Evolutionary conservation across 1,284 basidiomycete species (phyloP).

Genomic region (Stereum hirsutum): DNA sequence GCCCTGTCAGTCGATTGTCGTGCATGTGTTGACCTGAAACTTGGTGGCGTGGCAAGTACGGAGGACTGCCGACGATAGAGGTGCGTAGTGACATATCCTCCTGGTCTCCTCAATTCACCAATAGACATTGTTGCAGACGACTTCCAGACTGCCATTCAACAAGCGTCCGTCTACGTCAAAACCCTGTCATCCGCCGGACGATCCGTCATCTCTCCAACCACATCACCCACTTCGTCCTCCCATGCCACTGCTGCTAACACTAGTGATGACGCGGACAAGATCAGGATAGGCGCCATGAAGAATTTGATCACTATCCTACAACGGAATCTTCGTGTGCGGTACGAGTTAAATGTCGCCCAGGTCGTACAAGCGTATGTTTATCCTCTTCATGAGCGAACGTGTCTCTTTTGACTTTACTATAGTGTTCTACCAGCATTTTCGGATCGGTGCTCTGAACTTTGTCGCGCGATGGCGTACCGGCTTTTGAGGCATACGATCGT

Average conservation of each 20-base stretch:
- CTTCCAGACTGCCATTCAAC: constrained; percentile 58
- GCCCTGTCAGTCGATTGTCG: not conserved
- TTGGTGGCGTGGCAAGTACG: constrained; percentile 2
- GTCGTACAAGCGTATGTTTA: constrained; percentile 60
- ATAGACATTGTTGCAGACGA: constrained; percentile 51
- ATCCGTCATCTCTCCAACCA: constrained; percentile 31
- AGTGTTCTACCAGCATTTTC: constrained; percentile 73
- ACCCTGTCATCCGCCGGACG: constrained; percentile 38
- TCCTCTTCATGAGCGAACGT: constrained; percentile 2
- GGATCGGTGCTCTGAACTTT: constrained; percentile 65
- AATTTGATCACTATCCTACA: constrained; percentile 66
- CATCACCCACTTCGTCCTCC: constrained; percentile 32
- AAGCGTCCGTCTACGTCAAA: constrained; percentile 46
- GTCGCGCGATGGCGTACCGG: constrained; percentile 83
- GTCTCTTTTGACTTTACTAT: constrained; percentile 6
- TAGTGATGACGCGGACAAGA: constrained; percentile 41
- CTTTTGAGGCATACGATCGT: constrained; percentile 76
- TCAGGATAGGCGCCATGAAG: constrained; percentile 55
- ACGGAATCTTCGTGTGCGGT: constrained; percentile 67
- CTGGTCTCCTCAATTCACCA: not conserved
- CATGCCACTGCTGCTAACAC: constrained; percentile 21
- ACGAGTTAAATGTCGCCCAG: constrained; percentile 65
- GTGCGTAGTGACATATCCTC: constrained; percentile 9
- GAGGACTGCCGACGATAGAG: constrained; percentile 17
- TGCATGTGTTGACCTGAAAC: not conserved